A percentile compares a stretch with the other conserved stretches of the same genome.
Conservation (phyloP, 2,329 filamentous ascomycete genomes). For the Pseudocercospora fuligena region DNA sequence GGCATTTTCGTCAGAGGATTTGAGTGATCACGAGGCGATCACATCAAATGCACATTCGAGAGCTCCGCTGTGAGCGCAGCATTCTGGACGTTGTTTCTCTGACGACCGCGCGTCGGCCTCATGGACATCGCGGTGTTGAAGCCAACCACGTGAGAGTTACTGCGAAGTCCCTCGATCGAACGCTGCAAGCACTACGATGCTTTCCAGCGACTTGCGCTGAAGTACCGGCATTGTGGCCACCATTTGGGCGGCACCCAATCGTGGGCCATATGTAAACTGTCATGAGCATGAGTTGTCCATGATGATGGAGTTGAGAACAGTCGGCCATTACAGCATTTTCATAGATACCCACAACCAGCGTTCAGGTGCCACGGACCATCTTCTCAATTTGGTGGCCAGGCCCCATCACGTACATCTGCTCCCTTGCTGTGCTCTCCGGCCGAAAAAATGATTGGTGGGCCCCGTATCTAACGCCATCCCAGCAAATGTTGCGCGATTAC, state of each 20-base stretch:
- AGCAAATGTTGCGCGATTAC: conserved; percentile 2
- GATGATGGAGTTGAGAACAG: too few relatives aligned
- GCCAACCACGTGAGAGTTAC: too few relatives aligned
- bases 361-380: not conserved
- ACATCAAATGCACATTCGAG: not conserved
- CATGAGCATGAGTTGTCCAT: not conserved
- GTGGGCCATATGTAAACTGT: not conserved
- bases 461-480: conserved; percentile 2
- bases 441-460: not conserved
- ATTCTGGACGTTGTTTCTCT: not conserved
- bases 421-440: not conserved
- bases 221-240: too few relatives aligned
- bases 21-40: not conserved
- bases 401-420: too few relatives aligned
- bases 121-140: too few relatives aligned
- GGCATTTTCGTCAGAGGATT: not conserved
- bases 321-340: not conserved
- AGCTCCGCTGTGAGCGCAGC: not conserved
- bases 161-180: too few relatives aligned
- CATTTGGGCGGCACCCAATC: too few relatives aligned
- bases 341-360: not conserved
- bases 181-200: not conserved
- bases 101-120: too few relatives aligned
- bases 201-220: not conserved
- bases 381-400: not conserved